Evolutionary conservation across 2,329 filamentous ascomycete species (phyloP).

Genomic region (Epichloe uncinata): DNA sequence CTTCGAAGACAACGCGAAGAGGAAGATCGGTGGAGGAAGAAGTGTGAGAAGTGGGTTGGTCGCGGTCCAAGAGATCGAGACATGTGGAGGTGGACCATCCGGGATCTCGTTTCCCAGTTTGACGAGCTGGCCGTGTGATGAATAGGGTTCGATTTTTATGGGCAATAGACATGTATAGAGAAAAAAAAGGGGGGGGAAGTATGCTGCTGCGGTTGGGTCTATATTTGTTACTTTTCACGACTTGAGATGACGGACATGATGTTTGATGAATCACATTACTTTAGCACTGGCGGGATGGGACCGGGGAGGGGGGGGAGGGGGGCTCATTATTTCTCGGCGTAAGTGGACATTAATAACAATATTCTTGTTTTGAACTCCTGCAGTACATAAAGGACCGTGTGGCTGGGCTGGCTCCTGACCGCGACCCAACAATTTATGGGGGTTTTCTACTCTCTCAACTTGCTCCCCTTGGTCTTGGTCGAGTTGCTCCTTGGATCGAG

Average conservation of each 20-base stretch:
- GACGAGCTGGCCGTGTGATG: constrained; percentile 17
- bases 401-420: neutral
- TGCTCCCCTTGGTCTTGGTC: constrained; percentile 14
- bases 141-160: neutral
- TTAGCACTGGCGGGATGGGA: neutral
- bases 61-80: constrained; percentile 41
- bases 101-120: constrained; percentile 40
- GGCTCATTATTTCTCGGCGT: neutral
- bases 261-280: constrained; percentile 4
- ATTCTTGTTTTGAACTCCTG: neutral
- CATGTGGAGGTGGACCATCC: constrained; percentile 67
- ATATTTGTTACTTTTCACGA: constrained; percentile 1
- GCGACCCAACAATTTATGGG: too few relatives aligned
- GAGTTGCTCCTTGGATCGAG: constrained; percentile 51
- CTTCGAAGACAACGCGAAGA: constrained; percentile 80
- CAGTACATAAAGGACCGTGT: neutral
- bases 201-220: neutral
- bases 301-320: too few relatives aligned
- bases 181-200: neutral
- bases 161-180: neutral
- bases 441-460: neutral
- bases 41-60: constrained; percentile 75
- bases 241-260: constrained; percentile 6
- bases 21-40: constrained; percentile 79
- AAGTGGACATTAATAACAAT: neutral